Percentiles rank a stretch among this genome's conserved stretches.
Conservation (phyloP, 164 flowering plant genomes). For the Berberis thunbergii region DNA sequence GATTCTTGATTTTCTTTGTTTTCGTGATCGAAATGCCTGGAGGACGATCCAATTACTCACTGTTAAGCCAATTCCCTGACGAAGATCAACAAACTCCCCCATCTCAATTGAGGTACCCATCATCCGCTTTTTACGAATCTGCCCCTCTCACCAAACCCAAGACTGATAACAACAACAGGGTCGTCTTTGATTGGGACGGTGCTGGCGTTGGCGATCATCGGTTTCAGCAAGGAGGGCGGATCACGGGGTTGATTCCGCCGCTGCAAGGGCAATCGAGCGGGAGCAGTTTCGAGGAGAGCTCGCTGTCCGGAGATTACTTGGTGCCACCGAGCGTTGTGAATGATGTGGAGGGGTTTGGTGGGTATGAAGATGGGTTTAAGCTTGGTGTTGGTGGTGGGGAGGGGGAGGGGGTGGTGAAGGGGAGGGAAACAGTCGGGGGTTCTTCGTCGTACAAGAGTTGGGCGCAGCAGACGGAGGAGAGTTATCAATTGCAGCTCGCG, state of each 20-base stretch:
- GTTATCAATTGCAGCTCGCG: conserved; percentile 89
- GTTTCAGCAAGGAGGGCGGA: conserved; percentile 14
- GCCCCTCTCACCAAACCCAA: conserved; percentile 27
- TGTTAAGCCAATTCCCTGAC: conserved; percentile 57
- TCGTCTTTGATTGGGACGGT: conserved; percentile 46
- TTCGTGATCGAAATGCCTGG: conserved; percentile 71
- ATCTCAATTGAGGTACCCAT: conserved; percentile 2
- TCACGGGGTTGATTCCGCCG: conserved; percentile 29
- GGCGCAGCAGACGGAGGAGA: conserved; percentile 99
- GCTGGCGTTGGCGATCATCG: conserved; percentile 13
- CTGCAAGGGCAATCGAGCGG: conserved; percentile 72
- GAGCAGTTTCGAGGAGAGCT: conserved; percentile 65
- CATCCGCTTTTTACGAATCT: conserved; percentile 28
- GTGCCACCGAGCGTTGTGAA: conserved; percentile 24
- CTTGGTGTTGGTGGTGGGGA: conserved; percentile 25
- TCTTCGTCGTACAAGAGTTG: conserved; percentile 60
- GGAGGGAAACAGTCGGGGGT: conserved; percentile 16
- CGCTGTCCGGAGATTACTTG: conserved; percentile 49
- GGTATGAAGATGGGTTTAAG: conserved; percentile 18
- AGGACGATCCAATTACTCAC: conserved; percentile 58
- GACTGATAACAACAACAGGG: conserved; percentile 16
- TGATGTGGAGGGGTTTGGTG: conserved; percentile 34
- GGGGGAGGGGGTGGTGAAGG: conserved; percentile 3
- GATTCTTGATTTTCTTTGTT: conserved; percentile 9
- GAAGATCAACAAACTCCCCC: conserved; percentile 28